Evolutionary conservation across 2,329 filamentous ascomycete genomes (phyloP), one percentile per base, ranked within the genome.

Genomic region (Apiospora pterosperma): DNA sequence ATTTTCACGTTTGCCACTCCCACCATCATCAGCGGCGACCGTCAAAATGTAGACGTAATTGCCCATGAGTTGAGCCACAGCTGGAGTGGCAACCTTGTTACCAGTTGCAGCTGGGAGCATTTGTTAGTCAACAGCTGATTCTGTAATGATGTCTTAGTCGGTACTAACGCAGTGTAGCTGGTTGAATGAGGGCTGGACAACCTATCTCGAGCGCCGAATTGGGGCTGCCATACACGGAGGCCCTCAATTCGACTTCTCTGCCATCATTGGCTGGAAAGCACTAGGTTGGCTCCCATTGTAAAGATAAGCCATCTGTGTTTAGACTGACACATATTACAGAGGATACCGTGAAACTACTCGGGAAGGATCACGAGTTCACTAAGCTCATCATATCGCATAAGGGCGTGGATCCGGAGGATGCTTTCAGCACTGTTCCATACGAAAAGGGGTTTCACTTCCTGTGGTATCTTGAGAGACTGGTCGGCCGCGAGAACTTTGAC

Each of bases 371-470:
- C 75, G 91, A 95, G 71, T 98, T 96, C 80, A 99, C 96, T 8
- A 96, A 96, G 77, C 85, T 99, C 63, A 88, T 97, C 69, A 86
- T 94, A 66, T 89, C 92, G 75, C 89, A 98, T 68, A 92, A 95
- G 75, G 93, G 92, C 65, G 90, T 96, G 69, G 95, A 98, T 72
- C 96, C 96, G 0, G 96, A 98, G 76, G 96, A 99, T 77, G 92
- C 95, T 1, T 99, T 98, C 80, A 96, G 92, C 70, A 91, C 88
- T 31, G 84, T 98, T 38, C 93, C 96, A 0, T 99, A 99, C 73
- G 95, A 98, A 76, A 98, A 99, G 79, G 95, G 95, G 4, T 98
- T 97, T 79, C 92, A 92, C 74, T 96, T 98, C 77, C 84, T 99
- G 58, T 97, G 93, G 77, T 90, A 94, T 72, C 88, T 99, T 16